Evolutionary conservation across 768 basidiomycete species (phyloP).

Genomic region (Suillus subalutaceus): DNA sequence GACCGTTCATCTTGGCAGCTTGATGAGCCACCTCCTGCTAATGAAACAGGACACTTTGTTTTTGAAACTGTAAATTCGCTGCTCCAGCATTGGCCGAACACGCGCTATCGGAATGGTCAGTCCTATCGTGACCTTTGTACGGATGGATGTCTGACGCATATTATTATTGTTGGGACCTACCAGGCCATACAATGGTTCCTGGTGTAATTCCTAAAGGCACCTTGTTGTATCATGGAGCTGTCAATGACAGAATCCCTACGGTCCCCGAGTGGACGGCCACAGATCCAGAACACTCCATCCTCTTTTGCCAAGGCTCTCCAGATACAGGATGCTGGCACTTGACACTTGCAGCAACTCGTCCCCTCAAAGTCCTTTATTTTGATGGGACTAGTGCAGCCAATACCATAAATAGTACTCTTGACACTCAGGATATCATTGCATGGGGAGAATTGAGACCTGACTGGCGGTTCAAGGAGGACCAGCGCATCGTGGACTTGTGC

Average conservation of each 20-base stretch:
- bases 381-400: constrained; percentile 35
- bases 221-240: constrained; percentile 20
- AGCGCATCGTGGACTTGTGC: constrained; percentile 44
- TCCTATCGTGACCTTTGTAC: not conserved
- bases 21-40: constrained; percentile 23
- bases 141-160: not conserved
- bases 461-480: constrained; percentile 30
- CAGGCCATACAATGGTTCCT: constrained; percentile 11
- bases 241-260: constrained; percentile 24
- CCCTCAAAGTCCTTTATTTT: constrained; percentile 37
- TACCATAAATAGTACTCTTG: constrained; percentile 33
- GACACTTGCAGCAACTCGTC: constrained; percentile 21
- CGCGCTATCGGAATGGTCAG: constrained; percentile 48
- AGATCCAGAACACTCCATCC: constrained; percentile 40
- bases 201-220: constrained; percentile 13
- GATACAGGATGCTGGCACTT: constrained; percentile 21
- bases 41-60: constrained; percentile 33
- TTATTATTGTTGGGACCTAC: not conserved
- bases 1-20: constrained; percentile 25
- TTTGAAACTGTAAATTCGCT: constrained; percentile 37
- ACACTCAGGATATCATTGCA: constrained; percentile 48
- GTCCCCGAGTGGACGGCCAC: constrained; percentile 38
- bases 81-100: constrained; percentile 49
- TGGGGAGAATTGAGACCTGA: constrained; percentile 39
- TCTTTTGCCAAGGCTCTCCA: constrained; percentile 36